phyloP scores from a whole-genome alignment of 768 basidiomycete species.

The Leccinum incarnatum region DNA sequence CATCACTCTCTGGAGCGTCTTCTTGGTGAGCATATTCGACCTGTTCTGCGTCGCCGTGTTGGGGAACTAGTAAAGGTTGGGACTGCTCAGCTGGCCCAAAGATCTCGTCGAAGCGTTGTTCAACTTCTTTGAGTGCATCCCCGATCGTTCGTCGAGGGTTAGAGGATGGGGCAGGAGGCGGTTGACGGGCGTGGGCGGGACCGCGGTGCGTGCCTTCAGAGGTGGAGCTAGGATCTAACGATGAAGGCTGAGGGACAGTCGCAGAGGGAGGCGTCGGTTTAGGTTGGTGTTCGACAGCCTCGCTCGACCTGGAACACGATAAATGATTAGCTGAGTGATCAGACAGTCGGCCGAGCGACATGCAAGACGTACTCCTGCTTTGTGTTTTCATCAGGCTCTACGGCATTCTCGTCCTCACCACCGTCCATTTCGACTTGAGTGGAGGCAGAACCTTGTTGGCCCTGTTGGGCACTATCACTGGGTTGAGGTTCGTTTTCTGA shows the following conservation, averaged over 20 bases:
- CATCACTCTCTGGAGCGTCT: conserved; percentile 63
- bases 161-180: conserved; percentile 32
- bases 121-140: conserved; percentile 79
- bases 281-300: conserved; percentile 10
- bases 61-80: conserved; percentile 33
- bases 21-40: conserved; percentile 67
- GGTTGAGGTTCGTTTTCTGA: conserved; percentile 17
- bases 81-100: conserved; percentile 41
- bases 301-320: conserved; percentile 9
- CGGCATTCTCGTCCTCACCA: conserved; percentile 23
- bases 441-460: conserved; percentile 20
- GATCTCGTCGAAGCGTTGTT: conserved; percentile 82
- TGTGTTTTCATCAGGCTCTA: conserved; percentile 18
- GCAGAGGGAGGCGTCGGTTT: conserved; percentile 1
- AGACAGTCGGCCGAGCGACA: not conserved
- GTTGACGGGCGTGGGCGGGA: conserved; percentile 38
- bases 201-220: conserved; percentile 47
- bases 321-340: not conserved
- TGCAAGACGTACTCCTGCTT: conserved; percentile 16
- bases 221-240: conserved; percentile 33
- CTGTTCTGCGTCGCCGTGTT: conserved; percentile 42
- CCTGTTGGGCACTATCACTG: conserved; percentile 19
- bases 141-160: conserved; percentile 79
- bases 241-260: conserved; percentile 6
- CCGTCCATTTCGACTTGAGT: conserved; percentile 11